Conservation (phyloP, 129 eudicot genomes). For the Scalesia atractyloides region DNA sequence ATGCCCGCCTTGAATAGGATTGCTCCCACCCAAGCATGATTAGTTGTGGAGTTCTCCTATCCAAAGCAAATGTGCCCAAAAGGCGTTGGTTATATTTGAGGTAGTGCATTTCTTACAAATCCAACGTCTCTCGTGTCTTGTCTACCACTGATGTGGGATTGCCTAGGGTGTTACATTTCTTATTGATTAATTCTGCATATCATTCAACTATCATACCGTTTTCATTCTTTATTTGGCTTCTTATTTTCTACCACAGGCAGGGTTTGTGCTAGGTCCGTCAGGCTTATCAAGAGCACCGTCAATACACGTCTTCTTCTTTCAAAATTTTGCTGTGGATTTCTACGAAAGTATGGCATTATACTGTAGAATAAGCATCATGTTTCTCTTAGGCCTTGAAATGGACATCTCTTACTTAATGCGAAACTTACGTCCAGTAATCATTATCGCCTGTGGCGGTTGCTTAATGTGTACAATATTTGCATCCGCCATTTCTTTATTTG, state of each 20-base stretch:
- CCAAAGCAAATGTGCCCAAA: no score
- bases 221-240: neutral
- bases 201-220: neutral
- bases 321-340: conserved; percentile 59
- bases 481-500: conserved; percentile 53
- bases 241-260: conserved; percentile 61
- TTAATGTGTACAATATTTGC: conserved; percentile 68
- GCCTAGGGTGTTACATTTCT: neutral
- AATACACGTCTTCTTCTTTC: conserved; percentile 61
- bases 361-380: conserved; percentile 75
- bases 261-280: conserved; percentile 86
- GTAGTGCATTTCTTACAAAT: no score
- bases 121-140: no score
- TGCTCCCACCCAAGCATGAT: no score
- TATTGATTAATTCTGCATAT: neutral
- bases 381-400: conserved; percentile 78
- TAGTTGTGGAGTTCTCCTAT: no score
- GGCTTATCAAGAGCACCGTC: conserved; percentile 56
- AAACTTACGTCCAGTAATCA: conserved; percentile 55
- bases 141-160: no score
- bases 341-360: conserved; percentile 76
- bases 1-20: no score
- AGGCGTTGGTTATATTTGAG: no score
- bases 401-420: conserved; percentile 70
- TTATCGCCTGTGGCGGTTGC: conserved; percentile 57